Evolutionary conservation across 2,329 filamentous ascomycete genomes (phyloP), one percentile per base, ranked within the genome.

Genomic region (Neonectria neomacrospora): DNA sequence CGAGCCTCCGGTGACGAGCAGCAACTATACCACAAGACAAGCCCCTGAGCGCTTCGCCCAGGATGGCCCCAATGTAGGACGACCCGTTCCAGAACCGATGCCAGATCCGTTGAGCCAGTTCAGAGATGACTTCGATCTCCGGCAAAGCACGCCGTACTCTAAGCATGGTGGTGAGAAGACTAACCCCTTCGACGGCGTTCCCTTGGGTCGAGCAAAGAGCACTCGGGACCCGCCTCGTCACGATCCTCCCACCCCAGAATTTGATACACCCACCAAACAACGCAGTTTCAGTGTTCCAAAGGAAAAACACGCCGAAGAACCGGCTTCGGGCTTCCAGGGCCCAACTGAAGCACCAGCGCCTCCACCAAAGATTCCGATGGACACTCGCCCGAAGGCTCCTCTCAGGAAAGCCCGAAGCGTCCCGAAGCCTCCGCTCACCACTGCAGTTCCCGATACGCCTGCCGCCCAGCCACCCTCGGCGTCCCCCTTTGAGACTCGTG

Each of bases 141-240:
- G 86, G n/a, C 80, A 86, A 58, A 86, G 85, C 67, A 86, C 84
- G 6, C 86, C 87, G 0, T 90, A 89, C 70, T 80, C 82, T 44
- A 82, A 80, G 1, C 81, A 84, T 32, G 81, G 85, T 12, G 86
- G 87, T 34, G 88, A 90, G 73, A 89, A 85, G 76, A 84, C 85
- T 5, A 83, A 87, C 48, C 82, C 85, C 0, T 88, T 86, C 62
- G 85, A 87, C 47, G 82, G 80, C 2, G 75, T 73, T 7, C 71
- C 79, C 10, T 60, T 84, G n/a, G 76, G 77, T 51, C 78, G 83
- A n/a, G 77, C 82, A 5, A 80, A 79, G 64, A 86, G 83, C 73
- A 80, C 80, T 18, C 80, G 82, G 34, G 78, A 81, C 32, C 67
- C 75, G 8, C 66, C 73, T 14, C 76, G 75, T 16, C 73, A 61